Base-by-base conservation (phyloP, 805 yeast species). In the Schwanniomyces pseudopolymorphus region DNA sequence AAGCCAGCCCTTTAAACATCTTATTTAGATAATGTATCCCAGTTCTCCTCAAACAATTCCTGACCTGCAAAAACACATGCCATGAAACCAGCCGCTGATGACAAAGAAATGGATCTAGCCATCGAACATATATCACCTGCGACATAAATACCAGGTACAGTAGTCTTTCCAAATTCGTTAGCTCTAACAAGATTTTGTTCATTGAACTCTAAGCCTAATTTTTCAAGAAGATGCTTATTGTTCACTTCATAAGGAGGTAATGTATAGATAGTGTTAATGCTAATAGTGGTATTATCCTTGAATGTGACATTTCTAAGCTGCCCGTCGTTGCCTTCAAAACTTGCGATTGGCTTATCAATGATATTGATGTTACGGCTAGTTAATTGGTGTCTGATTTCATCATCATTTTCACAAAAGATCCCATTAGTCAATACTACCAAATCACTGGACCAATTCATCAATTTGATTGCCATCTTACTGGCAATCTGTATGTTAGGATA, bases 361-460 rank as follows among this genome's bases (percentile, higher is more conserved):
- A 45, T 9, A 1, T 28, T 24, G 20, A 45, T 16, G 14, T 41
- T 42, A 7, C 36, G 36, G 1, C 5, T 11, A 27, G 39, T 21
- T 44, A 44, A 17, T 5, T 38, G 19, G n/a, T 28, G 33, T 28
- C n/a, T 10, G 13, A 33, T 22, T 8, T 14, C n/a, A 2, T 10
- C 17, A 20, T 33, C 38, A 31, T 11, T 39, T 39, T 39, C 28
- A 17, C 22, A 2, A 17, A 17, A 7, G 9, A 27, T 22, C 13
- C 42, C 43, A 40, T 35, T 47, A 17, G 40, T 39, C 22, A 53
- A 40, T 3, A 53, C 31, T 4, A 43, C 39, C 10, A 51, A n/a
- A 24, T 53, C 44, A 21, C 45, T 43, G 39, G 47, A 39, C 53
- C 51, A 51, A 26, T 51, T 51, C 16, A 28, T 38, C 8, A 53